Evolutionary conservation across 305 asterid genomes (phyloP).

Genomic region (Rubia balearica): DNA sequence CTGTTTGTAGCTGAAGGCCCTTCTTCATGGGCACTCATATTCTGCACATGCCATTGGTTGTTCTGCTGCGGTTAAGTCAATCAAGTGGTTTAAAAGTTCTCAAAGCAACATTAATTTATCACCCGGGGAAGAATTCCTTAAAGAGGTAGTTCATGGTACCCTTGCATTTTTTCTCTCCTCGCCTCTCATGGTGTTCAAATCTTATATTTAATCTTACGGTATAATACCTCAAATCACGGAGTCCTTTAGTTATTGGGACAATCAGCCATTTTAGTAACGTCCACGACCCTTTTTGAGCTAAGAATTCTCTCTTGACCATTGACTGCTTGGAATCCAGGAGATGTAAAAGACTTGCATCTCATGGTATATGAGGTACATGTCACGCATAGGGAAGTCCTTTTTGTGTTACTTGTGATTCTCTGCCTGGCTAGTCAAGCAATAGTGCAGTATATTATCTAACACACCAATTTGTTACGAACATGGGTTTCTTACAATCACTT

Average conservation of each 20-base stretch:
- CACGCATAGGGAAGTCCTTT: not conserved
- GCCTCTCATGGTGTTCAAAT: too few species aligned
- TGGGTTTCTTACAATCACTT: not conserved
- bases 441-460: not conserved
- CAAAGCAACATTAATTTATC: conserved; percentile 55
- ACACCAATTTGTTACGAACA: not conserved
- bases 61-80: conserved; percentile 71
- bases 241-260: not conserved
- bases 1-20: conserved; percentile 80
- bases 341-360: not conserved
- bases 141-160: conserved; percentile 48
- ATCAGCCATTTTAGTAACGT: not conserved
- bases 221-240: not conserved
- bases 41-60: conserved; percentile 97
- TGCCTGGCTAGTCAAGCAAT: not conserved
- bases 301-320: not conserved
- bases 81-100: conserved; percentile 80
- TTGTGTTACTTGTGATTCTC: not conserved
- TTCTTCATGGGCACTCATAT: conserved; percentile 97
- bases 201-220: not conserved
- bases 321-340: not conserved
- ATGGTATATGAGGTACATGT: not conserved
- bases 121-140: conserved; percentile 47
- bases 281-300: not conserved
- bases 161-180: not conserved